Base-by-base conservation (phyloP, 2,329 filamentous ascomycete species). In the Aurifilum marmelostoma region DNA sequence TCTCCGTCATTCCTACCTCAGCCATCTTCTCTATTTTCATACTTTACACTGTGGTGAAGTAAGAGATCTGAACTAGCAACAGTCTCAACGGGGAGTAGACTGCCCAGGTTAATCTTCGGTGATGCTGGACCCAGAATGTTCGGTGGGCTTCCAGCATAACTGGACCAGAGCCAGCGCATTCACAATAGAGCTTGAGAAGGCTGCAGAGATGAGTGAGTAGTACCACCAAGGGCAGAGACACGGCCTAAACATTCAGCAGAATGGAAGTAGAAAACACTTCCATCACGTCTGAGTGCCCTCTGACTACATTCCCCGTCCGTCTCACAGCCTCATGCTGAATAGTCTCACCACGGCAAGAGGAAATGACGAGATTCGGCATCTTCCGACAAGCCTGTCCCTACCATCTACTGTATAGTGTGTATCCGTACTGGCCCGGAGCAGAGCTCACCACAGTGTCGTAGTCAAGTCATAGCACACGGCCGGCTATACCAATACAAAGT, bases 361-460 rank as follows among this genome's bases (percentile, higher is more conserved):
- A n/a, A 59, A n/a, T 37, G 21, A 34, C 16, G 29, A 59, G 32
- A 37, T n/a, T 59, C 56, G 56, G 56, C 56, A 59, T n/a, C 29
- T 59, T 59, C 56, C 56, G 56, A 59, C 29, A 18, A 59, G 56
- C 29, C 14, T n/a, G 32, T 37, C 54, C 24, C 50, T 47, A 47
- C 43, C 7, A n/a, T 43, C n/a, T n/a, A n/a, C n/a, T n/a, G n/a
- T n/a, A n/a, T n/a, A n/a, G n/a, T n/a, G n/a, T n/a, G n/a, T n/a
- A n/a, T n/a, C n/a, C n/a, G n/a, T n/a, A n/a, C n/a, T n/a, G n/a
- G n/a, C n/a, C n/a, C n/a, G n/a, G n/a, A n/a, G n/a, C n/a, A n/a
- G n/a, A n/a, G n/a, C n/a, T n/a, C 47, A 52, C 50, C 24, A 43
- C 21, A 18, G 3, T n/a, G 16, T 47, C 43, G 16, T n/a, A n/a